Conservation (phyloP, 257 asterid genomes). For the Anisodus tanguticus region DNA sequence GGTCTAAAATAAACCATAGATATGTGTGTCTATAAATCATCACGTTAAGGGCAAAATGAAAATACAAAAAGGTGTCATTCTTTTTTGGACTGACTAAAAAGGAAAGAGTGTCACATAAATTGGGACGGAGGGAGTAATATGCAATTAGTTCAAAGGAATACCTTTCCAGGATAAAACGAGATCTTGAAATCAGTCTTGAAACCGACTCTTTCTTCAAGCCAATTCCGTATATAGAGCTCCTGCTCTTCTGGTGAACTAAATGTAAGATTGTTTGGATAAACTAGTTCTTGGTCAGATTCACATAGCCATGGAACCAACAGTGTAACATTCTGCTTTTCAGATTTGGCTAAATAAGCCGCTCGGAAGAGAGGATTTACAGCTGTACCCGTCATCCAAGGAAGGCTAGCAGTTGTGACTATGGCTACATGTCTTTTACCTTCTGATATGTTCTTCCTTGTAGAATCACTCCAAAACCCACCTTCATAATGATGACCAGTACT, state of each 20-base stretch:
- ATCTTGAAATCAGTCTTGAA: conserved; percentile 89
- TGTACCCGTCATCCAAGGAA: conserved; percentile 99
- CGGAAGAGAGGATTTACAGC: conserved; percentile 97
- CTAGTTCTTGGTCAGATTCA: conserved; percentile 93
- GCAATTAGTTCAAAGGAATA: conserved; percentile 31
- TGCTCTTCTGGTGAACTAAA: conserved; percentile 96
- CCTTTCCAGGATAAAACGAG: conserved; percentile 99
- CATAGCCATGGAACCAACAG: conserved; percentile 99
- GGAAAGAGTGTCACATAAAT: too few relatives aligned
- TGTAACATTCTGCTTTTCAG: conserved; percentile 83
- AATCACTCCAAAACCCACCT: conserved; percentile 88
- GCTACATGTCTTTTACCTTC: conserved; percentile 92
- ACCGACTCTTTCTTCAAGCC: conserved; percentile 99
- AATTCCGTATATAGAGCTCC: conserved; percentile 78
- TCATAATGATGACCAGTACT: conserved; percentile 93
- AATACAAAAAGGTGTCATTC: too few relatives aligned
- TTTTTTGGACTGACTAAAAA: too few relatives aligned
- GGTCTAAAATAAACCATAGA: too few relatives aligned
- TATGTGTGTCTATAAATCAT: too few relatives aligned
- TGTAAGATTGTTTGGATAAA: conserved; percentile 82
- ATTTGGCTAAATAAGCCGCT: conserved; percentile 91
- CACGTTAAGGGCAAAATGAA: too few relatives aligned
- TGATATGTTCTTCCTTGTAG: conserved; percentile 52
- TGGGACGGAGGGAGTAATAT: not conserved
- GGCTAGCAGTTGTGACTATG: conserved; percentile 97